Base-by-base conservation (phyloP, 495 filamentous ascomycete species). In the Usnea hakonensis region DNA sequence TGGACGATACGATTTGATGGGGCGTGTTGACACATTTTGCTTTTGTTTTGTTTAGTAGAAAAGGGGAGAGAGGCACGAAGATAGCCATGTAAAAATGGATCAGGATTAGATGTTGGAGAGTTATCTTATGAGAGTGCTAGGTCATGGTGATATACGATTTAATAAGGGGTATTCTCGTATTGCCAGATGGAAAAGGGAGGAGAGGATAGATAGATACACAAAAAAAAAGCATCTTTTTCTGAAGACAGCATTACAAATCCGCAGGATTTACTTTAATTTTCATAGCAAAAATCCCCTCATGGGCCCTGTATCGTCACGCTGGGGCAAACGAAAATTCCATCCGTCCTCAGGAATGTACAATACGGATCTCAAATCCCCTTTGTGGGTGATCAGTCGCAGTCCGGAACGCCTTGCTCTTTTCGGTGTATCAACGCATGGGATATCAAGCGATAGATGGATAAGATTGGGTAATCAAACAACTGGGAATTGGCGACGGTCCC, bases 371-470 rank as follows among this genome's bases (percentile, higher is more conserved):
- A n/a, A n/a, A n/a, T n/a, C n/a, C n/a, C n/a, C n/a, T n/a, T n/a
- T n/a, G n/a, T n/a, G n/a, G n/a, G n/a, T n/a, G n/a, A n/a, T n/a
- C n/a, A n/a, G n/a, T n/a, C n/a, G n/a, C 46, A 21, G 23, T 14
- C 46, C 46, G 23, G 46, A 50, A 50, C 46, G 46, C 46, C 46
- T 50, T 30, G 46, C 46, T 50, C n/a, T n/a, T n/a, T 50, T 23
- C 21, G 23, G 46, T 50, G 30, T 50, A 50, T 30, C 2, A n/a
- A n/a, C n/a, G 2, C 41, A 9, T 17, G 16, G 1, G 17, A 50
- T 10, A 16, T 5, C 23, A 30, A n/a, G 46, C 46, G 7, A 50
- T 48, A 28, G 13, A 28, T 48, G 6, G 3, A 23, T 6, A 23
- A 23, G n/a, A 5, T n/a, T 26, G 19, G 0, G n/a, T 6, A 23